Evolutionary conservation across 495 filamentous ascomycete genomes (phyloP), one percentile per base, ranked within the genome.

Genomic region (Penicillium goetzii): DNA sequence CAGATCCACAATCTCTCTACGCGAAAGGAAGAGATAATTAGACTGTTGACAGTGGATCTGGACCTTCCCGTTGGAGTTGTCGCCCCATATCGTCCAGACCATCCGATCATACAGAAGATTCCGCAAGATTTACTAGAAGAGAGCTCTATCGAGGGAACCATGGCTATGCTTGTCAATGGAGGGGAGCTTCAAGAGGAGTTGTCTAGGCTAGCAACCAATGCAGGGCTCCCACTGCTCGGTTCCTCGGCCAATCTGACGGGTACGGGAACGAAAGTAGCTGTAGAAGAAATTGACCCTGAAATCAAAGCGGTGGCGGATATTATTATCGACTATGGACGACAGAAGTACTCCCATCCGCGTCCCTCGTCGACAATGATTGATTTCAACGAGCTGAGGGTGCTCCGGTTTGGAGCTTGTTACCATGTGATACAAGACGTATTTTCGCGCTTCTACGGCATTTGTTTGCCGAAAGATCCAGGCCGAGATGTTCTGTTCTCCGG

Each of bases 341-440:
- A 66, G 26, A 70, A 68, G 62, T 74, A 64, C 30, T 56, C 56
- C 40, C 15, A 64, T 21, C 71, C 69, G 21, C 64, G 73, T 4
- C 59, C 63, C 14, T 73, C 73, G 45, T 77, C 73, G 1, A 77
- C 71, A 5, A 73, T 77, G 65, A 62, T 76, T 45, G 63, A 77
- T 56, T 74, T 78, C 43, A 60, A 59, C 32, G 64, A 63, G 15
- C 59, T 62, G n/a, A 60, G 58, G 10, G 19, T 73, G n/a, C n/a
- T 78, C 21, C 61, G 73, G 8, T 71, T 64, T 32, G 73, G 74
- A 1, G 76, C 76, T 26, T 77, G 73, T 30, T 77, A 72, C 49
- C 66, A 73, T 54, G 65, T 71, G n/a, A 59, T 77, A 26, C 61
- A 64, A 38, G 73, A 76, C 59, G 72, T 63, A 7, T 52, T 78